Percentiles rank a stretch among this genome's conserved stretches.
Conservation (phyloP, 306 rosid species). For the Adenanthera pavonina region DNA sequence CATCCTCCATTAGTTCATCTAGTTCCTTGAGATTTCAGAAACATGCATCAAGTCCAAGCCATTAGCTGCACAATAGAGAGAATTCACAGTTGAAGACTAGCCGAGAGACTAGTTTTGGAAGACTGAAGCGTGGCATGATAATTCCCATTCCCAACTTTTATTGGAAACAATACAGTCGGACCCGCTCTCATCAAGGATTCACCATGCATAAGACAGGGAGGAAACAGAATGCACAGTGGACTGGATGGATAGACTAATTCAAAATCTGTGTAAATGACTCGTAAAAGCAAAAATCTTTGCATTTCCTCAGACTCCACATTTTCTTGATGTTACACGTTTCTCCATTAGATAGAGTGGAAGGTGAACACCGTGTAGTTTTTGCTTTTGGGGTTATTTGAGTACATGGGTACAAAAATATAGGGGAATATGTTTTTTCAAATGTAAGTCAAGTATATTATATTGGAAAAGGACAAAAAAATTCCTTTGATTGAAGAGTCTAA, state of each 20-base stretch:
- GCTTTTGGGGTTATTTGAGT: not conserved
- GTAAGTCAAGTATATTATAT: too few relatives aligned
- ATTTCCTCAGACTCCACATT: not conserved
- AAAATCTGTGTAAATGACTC: constrained; percentile 6
- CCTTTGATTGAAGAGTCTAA: too few relatives aligned
- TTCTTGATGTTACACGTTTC: constrained; percentile 13
- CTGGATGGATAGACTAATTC: not conserved
- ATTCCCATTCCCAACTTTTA: too few relatives aligned
- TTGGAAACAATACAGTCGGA: too few relatives aligned
- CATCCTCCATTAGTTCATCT: constrained; percentile 46
- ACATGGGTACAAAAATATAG: constrained; percentile 10
- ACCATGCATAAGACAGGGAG: not conserved
- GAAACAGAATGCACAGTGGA: constrained; percentile 5
- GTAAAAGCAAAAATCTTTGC: constrained; percentile 24
- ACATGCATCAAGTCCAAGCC: constrained; percentile 54
- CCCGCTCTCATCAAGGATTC: too few relatives aligned
- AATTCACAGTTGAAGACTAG: not conserved
- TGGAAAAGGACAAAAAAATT: too few relatives aligned
- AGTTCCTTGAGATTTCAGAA: constrained; percentile 64
- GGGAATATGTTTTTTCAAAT: not conserved
- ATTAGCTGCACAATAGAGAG: not conserved
- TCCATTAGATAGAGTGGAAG: not conserved
- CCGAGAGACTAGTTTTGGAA: too few relatives aligned
- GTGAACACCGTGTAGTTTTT: constrained; percentile 11
- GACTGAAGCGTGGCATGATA: too few relatives aligned